Percentiles rank a stretch among this genome's conserved stretches.
These are phyloP conservation scores for Penicillium roqueforti DNA, from an alignment of 495 filamentous ascomycete species.

Conservation along the genomic window DNA sequence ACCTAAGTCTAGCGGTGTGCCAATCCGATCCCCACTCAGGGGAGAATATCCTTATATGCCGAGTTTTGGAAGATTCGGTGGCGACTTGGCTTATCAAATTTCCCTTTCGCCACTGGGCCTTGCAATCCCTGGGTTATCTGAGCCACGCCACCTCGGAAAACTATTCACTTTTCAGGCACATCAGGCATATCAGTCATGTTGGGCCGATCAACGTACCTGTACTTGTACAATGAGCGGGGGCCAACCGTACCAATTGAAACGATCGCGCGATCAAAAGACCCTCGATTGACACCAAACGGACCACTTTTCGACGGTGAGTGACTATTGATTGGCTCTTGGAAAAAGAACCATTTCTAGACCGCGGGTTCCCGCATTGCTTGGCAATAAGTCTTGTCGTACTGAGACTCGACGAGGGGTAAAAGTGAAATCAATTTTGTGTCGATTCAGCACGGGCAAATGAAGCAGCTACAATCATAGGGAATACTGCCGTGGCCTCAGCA, in stretches of 20 bases:
- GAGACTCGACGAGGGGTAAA: neutral
- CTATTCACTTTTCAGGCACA: neutral
- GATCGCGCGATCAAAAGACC: neutral
- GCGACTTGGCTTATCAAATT: constrained; percentile 5
- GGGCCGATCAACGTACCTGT: neutral
- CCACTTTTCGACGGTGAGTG: neutral
- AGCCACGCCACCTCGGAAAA: neutral
- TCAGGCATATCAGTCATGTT: neutral
- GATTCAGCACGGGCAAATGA: constrained; percentile 63
- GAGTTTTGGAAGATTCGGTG: neutral
- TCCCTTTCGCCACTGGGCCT: constrained; percentile 5
- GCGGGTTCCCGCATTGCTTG: constrained; percentile 19
- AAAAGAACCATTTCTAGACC: neutral
- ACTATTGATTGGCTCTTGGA: neutral
- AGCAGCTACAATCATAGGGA: constrained; percentile 90
- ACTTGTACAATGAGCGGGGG: neutral
- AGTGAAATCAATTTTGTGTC: constrained; percentile 7
- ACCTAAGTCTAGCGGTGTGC: constrained; percentile 10
- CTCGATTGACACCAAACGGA: neutral
- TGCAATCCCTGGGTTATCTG: neutral
- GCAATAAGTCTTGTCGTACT: neutral
- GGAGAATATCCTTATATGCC: constrained; percentile 17
- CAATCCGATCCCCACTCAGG: constrained; percentile 20
- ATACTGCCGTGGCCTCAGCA: constrained; percentile 85
- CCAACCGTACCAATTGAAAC: neutral